Percentiles rank a stretch among this genome's conserved stretches.
Conservation (phyloP, 148 eudicot genomes). For the Chenopodium album region DNA sequence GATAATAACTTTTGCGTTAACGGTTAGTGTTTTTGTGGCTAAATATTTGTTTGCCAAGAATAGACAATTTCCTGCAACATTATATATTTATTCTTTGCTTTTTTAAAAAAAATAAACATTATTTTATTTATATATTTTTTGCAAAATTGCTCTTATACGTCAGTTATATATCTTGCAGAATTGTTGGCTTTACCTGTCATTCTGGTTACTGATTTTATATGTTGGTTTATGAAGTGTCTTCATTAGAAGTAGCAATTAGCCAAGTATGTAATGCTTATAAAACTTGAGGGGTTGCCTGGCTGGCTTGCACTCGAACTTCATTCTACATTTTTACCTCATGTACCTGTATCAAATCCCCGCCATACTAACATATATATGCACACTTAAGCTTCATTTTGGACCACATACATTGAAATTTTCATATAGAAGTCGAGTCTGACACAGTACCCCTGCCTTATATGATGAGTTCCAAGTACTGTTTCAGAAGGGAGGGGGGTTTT, state of each 20-base stretch:
- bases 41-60: neutral
- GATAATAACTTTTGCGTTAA: neutral
- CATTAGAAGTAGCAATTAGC: neutral
- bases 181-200: neutral
- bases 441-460: neutral
- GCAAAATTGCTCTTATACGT: no score
- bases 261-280: neutral
- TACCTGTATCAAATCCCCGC: no score
- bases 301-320: no score
- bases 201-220: neutral
- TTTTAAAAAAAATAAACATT: no score
- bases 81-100: neutral
- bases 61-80: neutral
- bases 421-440: neutral
- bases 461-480: no score
- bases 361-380: no score
- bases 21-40: neutral
- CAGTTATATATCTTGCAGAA: no score
- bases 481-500: no score
- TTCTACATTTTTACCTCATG: no score
- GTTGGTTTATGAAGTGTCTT: neutral
- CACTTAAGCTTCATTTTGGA: neutral
- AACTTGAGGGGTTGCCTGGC: no score
- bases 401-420: neutral
- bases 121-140: no score